These are phyloP conservation scores for Aegilops speltoides DNA, from an alignment of 176 grass and related monocot species.

Conservation along the genomic window DNA sequence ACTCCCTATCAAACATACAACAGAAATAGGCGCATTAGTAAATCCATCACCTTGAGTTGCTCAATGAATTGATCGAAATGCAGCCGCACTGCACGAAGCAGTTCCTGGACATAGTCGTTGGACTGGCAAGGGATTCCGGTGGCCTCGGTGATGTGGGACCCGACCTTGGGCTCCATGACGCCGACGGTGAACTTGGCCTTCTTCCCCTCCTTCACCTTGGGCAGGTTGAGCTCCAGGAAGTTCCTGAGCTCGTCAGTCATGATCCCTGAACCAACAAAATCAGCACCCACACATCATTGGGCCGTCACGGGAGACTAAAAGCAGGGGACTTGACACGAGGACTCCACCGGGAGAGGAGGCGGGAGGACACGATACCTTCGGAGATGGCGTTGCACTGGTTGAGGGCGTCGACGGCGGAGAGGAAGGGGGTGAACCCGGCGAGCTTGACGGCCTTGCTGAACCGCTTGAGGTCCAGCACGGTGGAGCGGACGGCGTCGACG, in stretches of 20 bases:
- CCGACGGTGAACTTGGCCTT: constrained; percentile 74
- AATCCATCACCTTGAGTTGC: constrained; percentile 59
- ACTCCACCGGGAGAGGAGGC: neutral
- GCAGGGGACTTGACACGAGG: neutral
- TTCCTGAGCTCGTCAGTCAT: constrained; percentile 78
- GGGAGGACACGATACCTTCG: constrained; percentile 42
- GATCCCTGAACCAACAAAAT: constrained; percentile 40
- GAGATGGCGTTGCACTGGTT: constrained; percentile 69
- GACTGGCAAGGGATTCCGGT: constrained; percentile 73
- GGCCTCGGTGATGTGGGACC: constrained; percentile 64
- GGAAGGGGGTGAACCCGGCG: constrained; percentile 63
- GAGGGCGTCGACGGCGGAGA: constrained; percentile 67
- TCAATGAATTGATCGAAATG: constrained; percentile 64
- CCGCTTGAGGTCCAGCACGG: constrained; percentile 54
- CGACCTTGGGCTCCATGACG: constrained; percentile 64
- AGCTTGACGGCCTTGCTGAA: constrained; percentile 79
- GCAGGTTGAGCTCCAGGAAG: constrained; percentile 74
- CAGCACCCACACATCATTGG: neutral
- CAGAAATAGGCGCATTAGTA: neutral
- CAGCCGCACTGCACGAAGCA: constrained; percentile 66
- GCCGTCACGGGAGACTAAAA: neutral
- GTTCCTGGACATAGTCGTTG: constrained; percentile 68
- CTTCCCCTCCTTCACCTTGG: constrained; percentile 65
- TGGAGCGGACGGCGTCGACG: constrained; percentile 56
- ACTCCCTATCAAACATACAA: no score